Evolutionary conservation across 1,139 yeast genomes (phyloP).

Genomic region (Candida tetrigidarum): DNA sequence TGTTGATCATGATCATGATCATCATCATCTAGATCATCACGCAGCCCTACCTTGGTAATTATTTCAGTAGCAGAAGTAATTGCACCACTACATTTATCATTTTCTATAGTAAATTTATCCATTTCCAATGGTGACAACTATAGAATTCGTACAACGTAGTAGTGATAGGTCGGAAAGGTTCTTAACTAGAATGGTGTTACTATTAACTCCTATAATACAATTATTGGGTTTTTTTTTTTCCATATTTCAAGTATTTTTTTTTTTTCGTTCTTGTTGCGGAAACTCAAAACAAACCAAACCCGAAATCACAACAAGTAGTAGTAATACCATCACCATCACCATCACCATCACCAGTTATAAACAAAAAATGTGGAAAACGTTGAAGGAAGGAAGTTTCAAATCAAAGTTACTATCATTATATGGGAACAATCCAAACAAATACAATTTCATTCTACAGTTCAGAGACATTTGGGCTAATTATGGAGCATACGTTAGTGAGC

Average conservation of each 20-base stretch:
- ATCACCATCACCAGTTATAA: background rate
- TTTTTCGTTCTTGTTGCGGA: background rate
- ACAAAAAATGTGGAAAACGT: slow-evolving; percentile 9
- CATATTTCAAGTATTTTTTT: background rate
- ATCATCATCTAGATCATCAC: background rate
- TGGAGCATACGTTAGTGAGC: slow-evolving; percentile 37
- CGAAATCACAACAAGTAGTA: no score
- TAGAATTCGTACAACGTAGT: background rate
- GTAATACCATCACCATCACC: background rate
- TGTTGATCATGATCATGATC: background rate
- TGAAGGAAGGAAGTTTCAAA: slow-evolving; percentile 9
- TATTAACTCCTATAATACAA: no score
- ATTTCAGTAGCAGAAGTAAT: no score
- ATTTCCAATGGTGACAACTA: background rate
- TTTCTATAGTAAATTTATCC: background rate
- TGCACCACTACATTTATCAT: no score
- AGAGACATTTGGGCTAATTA: slow-evolving; percentile 39
- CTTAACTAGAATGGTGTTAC: no score
- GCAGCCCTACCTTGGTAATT: background rate
- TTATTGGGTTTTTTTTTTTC: background rate
- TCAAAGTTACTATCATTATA: slow-evolving; percentile 17
- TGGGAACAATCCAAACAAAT: slow-evolving; percentile 38
- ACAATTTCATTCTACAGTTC: slow-evolving; percentile 29
- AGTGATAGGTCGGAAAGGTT: background rate
- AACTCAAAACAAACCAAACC: background rate